phyloP scores from a whole-genome alignment of 2,329 filamentous ascomycete species.

The Elsinoe australis region DNA sequence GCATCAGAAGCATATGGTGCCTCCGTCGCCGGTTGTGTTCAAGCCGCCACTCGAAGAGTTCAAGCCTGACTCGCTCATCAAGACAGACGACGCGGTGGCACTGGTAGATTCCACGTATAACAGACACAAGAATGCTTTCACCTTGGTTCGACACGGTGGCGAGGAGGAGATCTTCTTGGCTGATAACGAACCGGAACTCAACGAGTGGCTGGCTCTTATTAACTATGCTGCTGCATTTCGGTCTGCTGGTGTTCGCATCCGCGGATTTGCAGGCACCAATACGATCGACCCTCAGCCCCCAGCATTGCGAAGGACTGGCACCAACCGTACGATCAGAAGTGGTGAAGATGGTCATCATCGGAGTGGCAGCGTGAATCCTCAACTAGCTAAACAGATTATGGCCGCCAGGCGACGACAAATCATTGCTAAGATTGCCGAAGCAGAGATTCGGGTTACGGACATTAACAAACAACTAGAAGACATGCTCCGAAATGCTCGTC shows the following conservation, averaged over 20 bases:
- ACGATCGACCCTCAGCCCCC: slow-evolving; percentile 67
- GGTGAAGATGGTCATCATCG: slow-evolving; percentile 5
- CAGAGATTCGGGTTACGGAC: slow-evolving; percentile 66
- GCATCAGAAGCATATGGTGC: slow-evolving; percentile 69
- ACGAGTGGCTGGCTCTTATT: slow-evolving; percentile 92
- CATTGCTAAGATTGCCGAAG: slow-evolving; percentile 71
- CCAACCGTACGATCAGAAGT: slow-evolving; percentile 31
- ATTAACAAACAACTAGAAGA: slow-evolving; percentile 72
- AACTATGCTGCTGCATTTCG: slow-evolving; percentile 95
- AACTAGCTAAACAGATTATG: slow-evolving; percentile 81
- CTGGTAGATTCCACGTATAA: slow-evolving; percentile 80
- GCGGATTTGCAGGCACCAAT: slow-evolving; percentile 72
- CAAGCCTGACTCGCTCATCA: slow-evolving; percentile 88
- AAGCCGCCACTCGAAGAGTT: slow-evolving; percentile 84
- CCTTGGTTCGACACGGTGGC: slow-evolving; percentile 78
- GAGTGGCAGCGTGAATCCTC: slow-evolving; percentile 38
- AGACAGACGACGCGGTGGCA: slow-evolving; percentile 86
- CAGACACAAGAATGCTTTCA: slow-evolving; percentile 91
- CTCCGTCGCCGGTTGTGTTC: slow-evolving; percentile 74
- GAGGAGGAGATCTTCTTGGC: slow-evolving; percentile 86
- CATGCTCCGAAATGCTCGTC: slow-evolving; percentile 79
- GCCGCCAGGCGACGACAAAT: slow-evolving; percentile 76
- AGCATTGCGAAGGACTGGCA: slow-evolving; percentile 64
- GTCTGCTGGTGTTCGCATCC: slow-evolving; percentile 82
- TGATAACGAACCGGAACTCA: slow-evolving; percentile 83